phyloP scores from a whole-genome alignment of 2,329 filamentous ascomycete genomes.

The Clonostachys chloroleuca region DNA sequence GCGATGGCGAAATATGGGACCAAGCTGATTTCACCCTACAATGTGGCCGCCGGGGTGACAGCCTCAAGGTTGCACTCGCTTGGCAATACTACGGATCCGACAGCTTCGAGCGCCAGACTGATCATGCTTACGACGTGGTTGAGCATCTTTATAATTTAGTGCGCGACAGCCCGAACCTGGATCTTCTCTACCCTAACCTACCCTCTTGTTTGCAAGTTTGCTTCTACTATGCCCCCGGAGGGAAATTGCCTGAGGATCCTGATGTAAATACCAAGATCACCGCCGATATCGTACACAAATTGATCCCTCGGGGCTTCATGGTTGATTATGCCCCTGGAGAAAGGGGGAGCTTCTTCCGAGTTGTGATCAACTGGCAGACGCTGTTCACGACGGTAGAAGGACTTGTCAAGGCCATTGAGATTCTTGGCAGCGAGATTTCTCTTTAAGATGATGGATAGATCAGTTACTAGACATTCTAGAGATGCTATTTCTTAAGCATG shows the following conservation, averaged over 20 bases:
- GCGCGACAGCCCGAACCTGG: slow-evolving; percentile 51
- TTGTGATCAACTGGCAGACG: slow-evolving; percentile 55
- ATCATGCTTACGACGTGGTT: slow-evolving; percentile 69
- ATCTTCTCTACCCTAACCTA: slow-evolving; percentile 69
- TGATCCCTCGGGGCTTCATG: slow-evolving; percentile 53
- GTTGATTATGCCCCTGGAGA: slow-evolving; percentile 56
- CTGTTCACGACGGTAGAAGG: slow-evolving; percentile 44
- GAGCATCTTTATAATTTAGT: slow-evolving; percentile 62
- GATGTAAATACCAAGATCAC: slow-evolving; percentile 45
- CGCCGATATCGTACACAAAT: slow-evolving; percentile 37
- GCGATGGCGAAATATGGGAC: slow-evolving; percentile 69
- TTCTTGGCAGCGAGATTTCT: slow-evolving; percentile 26
- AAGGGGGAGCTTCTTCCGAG: slow-evolving; percentile 52
- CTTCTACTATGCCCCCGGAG: slow-evolving; percentile 73
- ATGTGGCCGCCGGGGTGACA: slow-evolving; percentile 83
- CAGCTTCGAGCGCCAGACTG: slow-evolving; percentile 68
- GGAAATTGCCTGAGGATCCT: slow-evolving; percentile 35
- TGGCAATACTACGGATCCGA: slow-evolving; percentile 85
- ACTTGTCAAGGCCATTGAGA: slow-evolving; percentile 48
- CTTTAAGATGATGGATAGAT: background rate
- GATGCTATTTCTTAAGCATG: background rate
- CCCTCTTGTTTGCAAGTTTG: slow-evolving; percentile 91
- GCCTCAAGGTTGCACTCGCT: slow-evolving; percentile 78
- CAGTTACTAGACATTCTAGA: background rate
- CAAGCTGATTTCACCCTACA: slow-evolving; percentile 90